These are phyloP conservation scores for Thelonectria discophora DNA, from an alignment of 2,329 filamentous ascomycete species.

Conservation along the genomic window DNA sequence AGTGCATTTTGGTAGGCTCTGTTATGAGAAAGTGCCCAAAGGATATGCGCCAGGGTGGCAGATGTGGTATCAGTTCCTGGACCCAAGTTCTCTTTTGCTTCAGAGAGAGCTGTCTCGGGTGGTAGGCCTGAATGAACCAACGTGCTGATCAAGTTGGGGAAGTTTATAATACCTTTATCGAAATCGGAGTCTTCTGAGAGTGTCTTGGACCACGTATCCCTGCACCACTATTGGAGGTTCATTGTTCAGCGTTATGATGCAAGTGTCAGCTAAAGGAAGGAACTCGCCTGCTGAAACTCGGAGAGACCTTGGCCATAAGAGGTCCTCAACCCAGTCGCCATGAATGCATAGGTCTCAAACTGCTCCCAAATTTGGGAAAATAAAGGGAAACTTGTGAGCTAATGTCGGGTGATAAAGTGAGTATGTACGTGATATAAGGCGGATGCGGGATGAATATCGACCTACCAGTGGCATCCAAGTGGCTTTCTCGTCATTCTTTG, in stretches of 20 bases:
- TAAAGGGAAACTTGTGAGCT: conserved; percentile 21
- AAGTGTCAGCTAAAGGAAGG: no score
- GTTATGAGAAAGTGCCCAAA: conserved; percentile 43
- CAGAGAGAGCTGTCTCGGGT: conserved; percentile 38
- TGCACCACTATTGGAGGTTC: not conserved
- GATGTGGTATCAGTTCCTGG: conserved; percentile 47
- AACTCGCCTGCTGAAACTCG: not conserved
- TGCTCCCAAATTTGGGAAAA: conserved; percentile 19
- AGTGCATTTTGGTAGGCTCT: conserved; percentile 36
- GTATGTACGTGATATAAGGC: no score
- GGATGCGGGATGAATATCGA: not conserved
- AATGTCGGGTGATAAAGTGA: no score
- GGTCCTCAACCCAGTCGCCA: conserved; percentile 5
- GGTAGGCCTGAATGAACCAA: conserved; percentile 34
- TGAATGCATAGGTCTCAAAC: conserved; percentile 2
- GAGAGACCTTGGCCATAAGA: conserved; percentile 12
- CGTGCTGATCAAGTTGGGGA: conserved; percentile 34
- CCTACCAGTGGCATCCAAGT: conserved; percentile 42
- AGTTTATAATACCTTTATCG: not conserved
- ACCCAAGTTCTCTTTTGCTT: conserved; percentile 44
- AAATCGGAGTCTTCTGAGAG: not conserved
- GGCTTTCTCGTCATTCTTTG: conserved; percentile 43
- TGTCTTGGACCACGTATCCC: not conserved
- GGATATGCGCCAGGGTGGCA: conserved; percentile 43
- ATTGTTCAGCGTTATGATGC: no score